These are phyloP conservation scores for Oryza glumipatula DNA, from an alignment of 176 grass and related monocot species.

Conservation along the genomic window DNA sequence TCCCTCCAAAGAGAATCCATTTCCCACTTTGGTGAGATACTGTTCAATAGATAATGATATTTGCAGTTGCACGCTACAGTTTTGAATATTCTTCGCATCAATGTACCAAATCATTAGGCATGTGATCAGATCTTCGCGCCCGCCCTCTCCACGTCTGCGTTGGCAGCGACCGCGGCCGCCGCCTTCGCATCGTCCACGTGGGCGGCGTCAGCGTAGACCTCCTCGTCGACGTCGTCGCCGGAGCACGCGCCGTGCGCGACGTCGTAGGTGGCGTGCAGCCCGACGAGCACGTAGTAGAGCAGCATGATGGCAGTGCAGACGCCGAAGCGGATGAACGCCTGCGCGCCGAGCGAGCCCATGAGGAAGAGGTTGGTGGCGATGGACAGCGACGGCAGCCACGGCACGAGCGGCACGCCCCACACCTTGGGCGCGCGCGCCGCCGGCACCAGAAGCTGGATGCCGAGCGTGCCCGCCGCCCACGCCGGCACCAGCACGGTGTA, in stretches of 20 bases:
- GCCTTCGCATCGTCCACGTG: not conserved
- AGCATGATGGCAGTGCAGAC: conserved; percentile 77
- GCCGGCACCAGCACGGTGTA: conserved; percentile 67
- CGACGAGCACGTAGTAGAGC: conserved; percentile 83
- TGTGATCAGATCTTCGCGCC: not conserved
- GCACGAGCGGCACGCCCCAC: conserved; percentile 92
- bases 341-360: conserved; percentile 80
- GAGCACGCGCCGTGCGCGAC: conserved; percentile 58
- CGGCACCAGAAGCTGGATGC: conserved; percentile 71
- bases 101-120: not conserved
- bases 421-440: conserved; percentile 61
- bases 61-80: not conserved
- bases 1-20: too few species aligned
- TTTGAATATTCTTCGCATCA: not conserved
- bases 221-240: conserved; percentile 13
- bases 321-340: conserved; percentile 79
- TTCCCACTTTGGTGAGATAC: not conserved
- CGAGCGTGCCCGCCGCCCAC: conserved; percentile 69
- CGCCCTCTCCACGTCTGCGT: conserved; percentile 52
- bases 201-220: not conserved
- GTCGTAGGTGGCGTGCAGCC: conserved; percentile 91
- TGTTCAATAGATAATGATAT: not conserved
- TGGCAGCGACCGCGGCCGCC: not conserved
- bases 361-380: conserved; percentile 96
- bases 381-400: conserved; percentile 93